Evolutionary conservation across 2,329 filamentous ascomycete species (phyloP), one percentile per base, ranked within the genome.

Genomic region (Talaromyces sp.): DNA sequence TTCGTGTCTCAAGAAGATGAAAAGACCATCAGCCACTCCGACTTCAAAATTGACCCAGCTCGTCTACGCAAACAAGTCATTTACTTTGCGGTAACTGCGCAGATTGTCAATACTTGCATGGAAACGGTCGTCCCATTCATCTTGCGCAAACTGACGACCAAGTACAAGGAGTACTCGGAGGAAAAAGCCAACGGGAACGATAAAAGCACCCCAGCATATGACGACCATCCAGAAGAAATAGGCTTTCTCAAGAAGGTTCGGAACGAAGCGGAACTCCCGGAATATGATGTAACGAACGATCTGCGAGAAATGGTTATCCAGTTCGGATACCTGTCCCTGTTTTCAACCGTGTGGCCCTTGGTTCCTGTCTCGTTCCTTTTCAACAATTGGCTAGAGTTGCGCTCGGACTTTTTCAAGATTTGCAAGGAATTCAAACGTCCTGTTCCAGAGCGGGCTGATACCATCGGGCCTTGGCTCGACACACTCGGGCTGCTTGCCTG

Each of bases 351-450:
- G 59, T 99, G 95, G 95, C 95, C 95, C 0, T 80, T 98, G 25
- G 93, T 93, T 0, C 89, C 90, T 1, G 84, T 92, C 61, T 95
- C 90, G 1, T 99, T 98, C 79, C 80, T 98, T 27, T 81, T 96
- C 77, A 99, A 98, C 78, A 96, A 99, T 78, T 98, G 93, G 92
- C 80, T 99, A 61, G 95, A 99, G 73, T 85, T 98, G 52, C 90
- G 95, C 42, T 92, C 91, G 1, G 95, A 99, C 72, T 93, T 95
- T 3, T 85, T 97, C 78, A 99, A 99, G 76, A 98, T 99, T 70
- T 93, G 93, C 66, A 84, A 92, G 63, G 90, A 93, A 74, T 93
- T 91, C 82, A 89, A 93, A 69, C 87, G 95, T 4, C 95, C 95
- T 0, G 92, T 90, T 39, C 95, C 95, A 0, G 91, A 90, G 83